Evolutionary conservation across 805 yeast species (phyloP).

Genomic region (Saccharomycopsis synnaedendra): DNA sequence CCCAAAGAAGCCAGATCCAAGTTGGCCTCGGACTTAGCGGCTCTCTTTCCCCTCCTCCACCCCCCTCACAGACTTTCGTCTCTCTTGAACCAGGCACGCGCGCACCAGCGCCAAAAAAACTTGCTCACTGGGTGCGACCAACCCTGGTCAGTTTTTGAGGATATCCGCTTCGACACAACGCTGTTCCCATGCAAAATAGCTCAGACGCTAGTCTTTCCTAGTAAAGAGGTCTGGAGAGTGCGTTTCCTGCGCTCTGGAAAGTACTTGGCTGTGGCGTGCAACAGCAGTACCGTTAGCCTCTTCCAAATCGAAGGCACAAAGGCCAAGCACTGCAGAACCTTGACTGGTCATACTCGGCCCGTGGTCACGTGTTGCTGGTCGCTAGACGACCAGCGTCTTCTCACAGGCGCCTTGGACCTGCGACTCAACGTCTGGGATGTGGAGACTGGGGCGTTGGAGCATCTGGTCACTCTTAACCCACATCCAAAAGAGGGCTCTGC

Average conservation of each 20-base stretch:
- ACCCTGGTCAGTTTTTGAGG: conserved; percentile 25
- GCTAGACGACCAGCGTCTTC: conserved; percentile 50
- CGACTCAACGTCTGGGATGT: conserved; percentile 62
- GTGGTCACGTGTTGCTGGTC: conserved; percentile 69
- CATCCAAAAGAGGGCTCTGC: background rate
- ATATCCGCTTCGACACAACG: conserved; percentile 23
- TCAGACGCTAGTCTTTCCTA: conserved; percentile 26
- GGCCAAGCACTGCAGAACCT: conserved; percentile 27
- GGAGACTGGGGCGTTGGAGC: conserved; percentile 24
- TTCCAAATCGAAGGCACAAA: conserved; percentile 42
- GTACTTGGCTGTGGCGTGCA: conserved; percentile 65
- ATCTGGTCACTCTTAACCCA: background rate
- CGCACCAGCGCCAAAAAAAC: conserved; percentile 31
- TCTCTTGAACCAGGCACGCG: conserved; percentile 39
- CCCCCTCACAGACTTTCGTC: conserved; percentile 42
- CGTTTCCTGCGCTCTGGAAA: conserved; percentile 70
- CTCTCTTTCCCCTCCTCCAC: conserved; percentile 22
- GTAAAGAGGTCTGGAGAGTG: conserved; percentile 76
- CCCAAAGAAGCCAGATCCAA: conserved; percentile 26
- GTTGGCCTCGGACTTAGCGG: conserved; percentile 38
- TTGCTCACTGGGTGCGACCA: conserved; percentile 24
- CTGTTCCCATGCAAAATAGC: conserved; percentile 38
- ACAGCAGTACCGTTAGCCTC: conserved; percentile 50
- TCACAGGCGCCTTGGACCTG: conserved; percentile 66
- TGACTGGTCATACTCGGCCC: conserved; percentile 38